Base-by-base conservation (phyloP, 805 yeast genomes). In the Starmera caribaea region DNA sequence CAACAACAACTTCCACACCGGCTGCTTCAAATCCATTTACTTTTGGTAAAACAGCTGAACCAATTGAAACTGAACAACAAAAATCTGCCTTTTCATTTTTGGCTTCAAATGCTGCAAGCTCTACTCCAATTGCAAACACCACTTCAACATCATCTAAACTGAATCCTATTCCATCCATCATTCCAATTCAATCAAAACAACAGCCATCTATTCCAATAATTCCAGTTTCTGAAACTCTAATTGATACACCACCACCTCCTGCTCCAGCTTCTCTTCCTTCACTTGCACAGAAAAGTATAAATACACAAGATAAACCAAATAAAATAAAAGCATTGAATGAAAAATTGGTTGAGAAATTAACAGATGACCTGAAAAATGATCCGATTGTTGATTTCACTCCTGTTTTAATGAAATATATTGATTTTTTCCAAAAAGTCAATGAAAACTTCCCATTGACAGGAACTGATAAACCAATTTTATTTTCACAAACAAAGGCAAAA, bases 271-370 rank as follows among this genome's bases (percentile, higher is more conserved):
- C n/a, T n/a, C n/a, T n/a, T 21, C 26, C 26, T 21, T 21, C 8
- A 21, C 26, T n/a, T n/a, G n/a, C 4, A 21, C 26, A 21, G 8
- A 21, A 21, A 21, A 21, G 6, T 21, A 21, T 3, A 6, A 46
- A 49, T 21, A 21, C 38, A n/a, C 42, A 47, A 10, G 71, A 65
- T 14, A 68, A 61, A 42, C 60, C 69, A 21, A 67, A 66, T 13
- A 76, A 76, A 51, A 51, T 79, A 31, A 75, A 71, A 49, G 89
- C 94, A 1, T 63, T 85, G 52, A 83, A 83, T 54, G 68, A 70
- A 9, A 74, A 69, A 39, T 79, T 85, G 48, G 58, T 69, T 27
- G 66, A 66, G 13, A 66, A 77, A 27, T 54, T 85, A 28, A 61
- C 61, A 32, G 56, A 62, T 21, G 58, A 69, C 10, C 55, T 71